These are phyloP conservation scores for Sclerotinia minor DNA, from an alignment of 2,329 filamentous ascomycete species.

Conservation along the genomic window DNA sequence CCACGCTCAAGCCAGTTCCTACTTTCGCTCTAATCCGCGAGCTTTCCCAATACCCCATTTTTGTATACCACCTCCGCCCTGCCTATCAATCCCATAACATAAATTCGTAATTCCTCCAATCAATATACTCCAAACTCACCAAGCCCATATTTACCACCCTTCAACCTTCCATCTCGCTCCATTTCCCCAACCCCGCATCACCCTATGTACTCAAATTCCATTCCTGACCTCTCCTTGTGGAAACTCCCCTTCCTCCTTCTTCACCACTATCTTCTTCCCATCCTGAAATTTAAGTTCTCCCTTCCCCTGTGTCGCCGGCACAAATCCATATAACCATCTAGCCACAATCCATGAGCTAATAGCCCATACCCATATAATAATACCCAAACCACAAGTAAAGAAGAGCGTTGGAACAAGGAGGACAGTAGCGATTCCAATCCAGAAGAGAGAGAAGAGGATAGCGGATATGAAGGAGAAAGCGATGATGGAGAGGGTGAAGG, in stretches of 20 bases:
- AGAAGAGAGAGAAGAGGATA: slow-evolving; percentile 66
- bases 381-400: slow-evolving; percentile 61
- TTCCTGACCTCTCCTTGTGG: slow-evolving; percentile 26
- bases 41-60: neutral
- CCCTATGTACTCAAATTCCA: neutral
- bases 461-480: slow-evolving; percentile 63
- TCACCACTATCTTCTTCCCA: slow-evolving; percentile 33
- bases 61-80: neutral
- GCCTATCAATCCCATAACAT: neutral
- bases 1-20: no score
- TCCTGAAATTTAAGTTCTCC: slow-evolving; percentile 31
- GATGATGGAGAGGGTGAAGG: slow-evolving; percentile 63
- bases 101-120: neutral
- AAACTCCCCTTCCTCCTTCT: slow-evolving; percentile 34
- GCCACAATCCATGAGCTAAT: slow-evolving; percentile 57
- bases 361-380: slow-evolving; percentile 68
- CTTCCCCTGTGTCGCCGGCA: slow-evolving; percentile 32
- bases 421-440: slow-evolving; percentile 64
- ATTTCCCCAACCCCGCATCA: no score
- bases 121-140: neutral
- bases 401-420: slow-evolving; percentile 69
- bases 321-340: slow-evolving; percentile 48
- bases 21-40: neutral
- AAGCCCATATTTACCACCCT: slow-evolving; percentile 1
- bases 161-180: rapidly evolving